A percentile compares a stretch with the other conserved stretches of the same genome.
These are phyloP conservation scores for Globisporangium paroecandrum DNA, from an alignment of 352 stramenopile species.

Conservation along the genomic window DNA sequence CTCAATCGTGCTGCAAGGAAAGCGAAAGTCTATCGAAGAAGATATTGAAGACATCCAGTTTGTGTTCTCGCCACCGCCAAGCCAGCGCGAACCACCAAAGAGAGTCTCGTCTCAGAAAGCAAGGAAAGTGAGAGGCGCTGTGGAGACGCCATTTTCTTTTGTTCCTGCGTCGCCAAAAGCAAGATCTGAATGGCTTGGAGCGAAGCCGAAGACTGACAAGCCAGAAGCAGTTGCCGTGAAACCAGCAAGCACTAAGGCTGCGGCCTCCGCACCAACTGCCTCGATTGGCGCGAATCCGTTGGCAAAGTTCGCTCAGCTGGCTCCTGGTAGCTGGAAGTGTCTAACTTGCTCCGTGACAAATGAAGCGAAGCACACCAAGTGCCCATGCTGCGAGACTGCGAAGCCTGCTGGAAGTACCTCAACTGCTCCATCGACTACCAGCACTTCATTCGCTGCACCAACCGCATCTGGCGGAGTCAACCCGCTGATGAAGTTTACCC, in stretches of 20 bases:
- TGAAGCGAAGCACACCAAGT: slow-evolving; percentile 5
- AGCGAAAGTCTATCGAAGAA: slow-evolving; percentile 17
- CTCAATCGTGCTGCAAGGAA: slow-evolving; percentile 13
- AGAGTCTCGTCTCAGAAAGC: slow-evolving; percentile 24
- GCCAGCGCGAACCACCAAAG: slow-evolving; percentile 56
- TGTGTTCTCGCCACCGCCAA: slow-evolving; percentile 60
- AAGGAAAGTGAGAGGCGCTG: slow-evolving; percentile 22
- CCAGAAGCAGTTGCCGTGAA: slow-evolving; percentile 18
- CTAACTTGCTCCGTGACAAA: slow-evolving; percentile 5
- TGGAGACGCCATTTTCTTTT: slow-evolving; percentile 54
- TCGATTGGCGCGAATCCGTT: slow-evolving; percentile 10
- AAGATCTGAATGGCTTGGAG: slow-evolving; percentile 37
- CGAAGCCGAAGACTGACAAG: slow-evolving; percentile 20
- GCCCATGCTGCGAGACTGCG: slow-evolving; percentile 2
- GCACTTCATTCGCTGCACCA: slow-evolving; percentile 8
- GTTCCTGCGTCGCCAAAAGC: slow-evolving; percentile 61
- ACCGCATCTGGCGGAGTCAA: slow-evolving; percentile 16
- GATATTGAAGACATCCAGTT: slow-evolving; percentile 54
- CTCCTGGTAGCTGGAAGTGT: slow-evolving; percentile 3
- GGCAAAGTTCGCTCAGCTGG: slow-evolving; percentile 2
- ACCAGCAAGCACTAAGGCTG: slow-evolving; percentile 22
- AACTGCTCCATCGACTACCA: neutral
- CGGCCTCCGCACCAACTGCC: slow-evolving; percentile 9
- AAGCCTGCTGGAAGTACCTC: slow-evolving; percentile 6
- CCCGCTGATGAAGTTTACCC: slow-evolving; percentile 47